Evolutionary conservation across 257 asterid species (phyloP), one percentile per base, ranked within the genome.

Genomic region (Cruciata laevipes): DNA sequence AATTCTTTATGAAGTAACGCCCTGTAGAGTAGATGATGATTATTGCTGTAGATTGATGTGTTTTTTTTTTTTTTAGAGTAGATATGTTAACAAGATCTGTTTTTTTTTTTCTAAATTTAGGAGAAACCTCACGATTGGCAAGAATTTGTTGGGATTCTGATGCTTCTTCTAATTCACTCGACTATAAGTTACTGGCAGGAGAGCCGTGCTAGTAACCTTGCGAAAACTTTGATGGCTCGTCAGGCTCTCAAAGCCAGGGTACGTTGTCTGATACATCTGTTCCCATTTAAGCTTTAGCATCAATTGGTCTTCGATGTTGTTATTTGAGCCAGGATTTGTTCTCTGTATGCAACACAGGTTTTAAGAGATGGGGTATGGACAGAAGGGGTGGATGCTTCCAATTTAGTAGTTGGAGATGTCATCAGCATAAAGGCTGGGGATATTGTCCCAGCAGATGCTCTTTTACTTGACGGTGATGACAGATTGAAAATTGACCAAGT

Each of bases 351-450:
- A 23, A 47, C 4, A 4, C 53, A 87, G 95, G 83, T 87, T 12
- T 68, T 90, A 63, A 79, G 97, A 73, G 92, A 86, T 60, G 89
- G 95, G 40, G 72, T 69, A 31, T 90, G 97, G 97, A 71, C 77
- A 13, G 97, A 90, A 82, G 86, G n/a, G n/a, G n/a, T 86, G 63
- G 97, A 90, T 1, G 97, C 97, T 7, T 65, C 92, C 1, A 77
- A 84, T 31, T 82, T 90, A 13, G 97, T 87, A 0, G 96, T 96
- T 1, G 97, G 97, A 1, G 97, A 90, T 58, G 76, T 90, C 9
- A 44, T 90, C 3, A 90, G 96, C 79, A 85, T 90, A 71, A 90
- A 87, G 69, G 63, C 87, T 5, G 97, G 97, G n/a, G 97, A 87
- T 69, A 90, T 90, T 3, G 44, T 90, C 18, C 95, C 96, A 0